Conservation (phyloP, 106 monocot species). For the Cymbidium sinense region DNA sequence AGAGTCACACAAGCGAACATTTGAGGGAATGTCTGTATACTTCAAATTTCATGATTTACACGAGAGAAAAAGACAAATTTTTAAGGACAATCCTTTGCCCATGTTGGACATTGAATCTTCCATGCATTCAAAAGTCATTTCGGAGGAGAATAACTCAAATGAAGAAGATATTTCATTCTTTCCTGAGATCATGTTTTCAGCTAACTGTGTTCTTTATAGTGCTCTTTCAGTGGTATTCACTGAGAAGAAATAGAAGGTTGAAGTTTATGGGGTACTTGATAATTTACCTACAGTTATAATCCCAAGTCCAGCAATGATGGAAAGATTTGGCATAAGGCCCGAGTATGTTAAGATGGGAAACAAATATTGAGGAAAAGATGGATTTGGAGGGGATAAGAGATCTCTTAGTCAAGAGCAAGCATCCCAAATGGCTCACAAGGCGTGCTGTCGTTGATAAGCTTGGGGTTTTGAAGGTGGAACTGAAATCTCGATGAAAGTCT, state of each 20-base stretch:
- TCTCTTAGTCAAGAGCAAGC: conserved; percentile 63
- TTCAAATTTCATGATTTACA: conserved; percentile 42
- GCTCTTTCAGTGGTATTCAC: conserved; percentile 32
- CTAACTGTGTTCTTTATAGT: conserved; percentile 82
- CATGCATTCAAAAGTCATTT: conserved; percentile 17
- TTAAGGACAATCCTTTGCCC: conserved; percentile 18
- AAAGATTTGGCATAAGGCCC: conserved; percentile 94
- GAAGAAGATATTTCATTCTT: conserved; percentile 56
- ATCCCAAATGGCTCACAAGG: conserved; percentile 42
- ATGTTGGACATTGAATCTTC: conserved; percentile 31
- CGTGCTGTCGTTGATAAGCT: conserved; percentile 34
- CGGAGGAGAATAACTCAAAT: conserved; percentile 22
- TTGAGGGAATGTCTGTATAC: conserved; percentile 79
- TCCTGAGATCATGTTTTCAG: conserved; percentile 83
- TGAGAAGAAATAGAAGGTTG: conserved; percentile 42
- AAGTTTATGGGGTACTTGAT: conserved; percentile 78
- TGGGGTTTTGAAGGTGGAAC: conserved; percentile 74
- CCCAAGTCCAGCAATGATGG: conserved; percentile 88
- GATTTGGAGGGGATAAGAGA: conserved; percentile 38
- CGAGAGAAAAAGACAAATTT: conserved; percentile 49
- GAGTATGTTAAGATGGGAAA: conserved; percentile 75
- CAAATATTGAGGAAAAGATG: conserved; percentile 79
- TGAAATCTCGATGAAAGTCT: conserved; percentile 51
- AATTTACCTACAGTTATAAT: conserved; percentile 64
- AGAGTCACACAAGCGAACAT: conserved; percentile 59